phyloP scores from a whole-genome alignment of 352 stramenopile species.

The Bremia lactucae region DNA sequence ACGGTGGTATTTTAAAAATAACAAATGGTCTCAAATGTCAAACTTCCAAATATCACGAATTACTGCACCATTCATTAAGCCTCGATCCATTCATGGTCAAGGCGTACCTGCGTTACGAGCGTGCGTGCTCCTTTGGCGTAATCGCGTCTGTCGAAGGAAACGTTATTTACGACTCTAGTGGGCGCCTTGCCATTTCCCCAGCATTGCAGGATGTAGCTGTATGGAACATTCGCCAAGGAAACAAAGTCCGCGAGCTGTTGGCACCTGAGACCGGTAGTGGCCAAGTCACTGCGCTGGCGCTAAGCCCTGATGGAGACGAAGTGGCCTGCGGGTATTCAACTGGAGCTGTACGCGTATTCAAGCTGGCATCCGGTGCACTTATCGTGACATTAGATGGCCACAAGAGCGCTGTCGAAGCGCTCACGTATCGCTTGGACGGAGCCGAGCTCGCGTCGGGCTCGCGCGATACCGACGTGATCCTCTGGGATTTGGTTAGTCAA shows the following conservation, averaged over 20 bases:
- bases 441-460: slow-evolving; percentile 77
- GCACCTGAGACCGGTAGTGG: slow-evolving; percentile 22
- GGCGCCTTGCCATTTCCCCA: slow-evolving; percentile 76
- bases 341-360: slow-evolving; percentile 68
- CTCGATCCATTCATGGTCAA: too few species aligned
- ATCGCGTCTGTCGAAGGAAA: slow-evolving; percentile 85
- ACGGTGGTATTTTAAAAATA: too few species aligned
- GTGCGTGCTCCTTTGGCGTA: slow-evolving; percentile 83
- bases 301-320: slow-evolving; percentile 67
- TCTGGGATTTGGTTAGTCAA: slow-evolving; percentile 90
- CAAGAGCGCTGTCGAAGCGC: slow-evolving; percentile 58
- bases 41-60: neutral
- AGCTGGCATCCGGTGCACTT: slow-evolving; percentile 58
- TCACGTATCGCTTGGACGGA: slow-evolving; percentile 71
- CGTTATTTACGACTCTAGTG: slow-evolving; percentile 79
- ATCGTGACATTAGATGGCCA: slow-evolving; percentile 87
- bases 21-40: too few species aligned
- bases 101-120: slow-evolving; percentile 90
- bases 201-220: slow-evolving; percentile 86
- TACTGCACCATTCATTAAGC: slow-evolving; percentile 1
- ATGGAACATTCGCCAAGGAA: slow-evolving; percentile 88
- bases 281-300: slow-evolving; percentile 68
- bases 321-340: slow-evolving; percentile 82
- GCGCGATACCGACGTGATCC: slow-evolving; percentile 88
- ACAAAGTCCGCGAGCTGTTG: slow-evolving; percentile 66